A percentile compares a stretch with the other conserved stretches of the same genome.
These are phyloP conservation scores for Pseudogymnoascus sp. DNA, from an alignment of 2,329 filamentous ascomycete genomes.

Conservation along the genomic window DNA sequence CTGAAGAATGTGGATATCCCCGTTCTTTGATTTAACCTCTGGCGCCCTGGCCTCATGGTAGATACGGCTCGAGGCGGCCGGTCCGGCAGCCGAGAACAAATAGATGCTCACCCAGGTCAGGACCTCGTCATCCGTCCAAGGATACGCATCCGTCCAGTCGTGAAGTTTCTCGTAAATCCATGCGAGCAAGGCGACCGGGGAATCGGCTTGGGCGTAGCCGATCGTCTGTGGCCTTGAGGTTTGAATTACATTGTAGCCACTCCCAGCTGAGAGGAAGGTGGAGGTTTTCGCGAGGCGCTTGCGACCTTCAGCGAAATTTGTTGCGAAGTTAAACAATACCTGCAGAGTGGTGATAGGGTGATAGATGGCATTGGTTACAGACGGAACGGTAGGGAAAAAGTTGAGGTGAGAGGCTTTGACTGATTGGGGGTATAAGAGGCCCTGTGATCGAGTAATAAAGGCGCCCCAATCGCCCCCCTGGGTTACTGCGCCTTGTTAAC, in stretches of 20 bases:
- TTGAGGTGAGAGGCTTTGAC: slow-evolving; percentile 48
- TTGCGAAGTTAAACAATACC: slow-evolving; percentile 2
- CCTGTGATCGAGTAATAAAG: slow-evolving; percentile 55
- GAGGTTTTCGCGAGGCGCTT: background rate
- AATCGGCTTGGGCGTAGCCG: slow-evolving; percentile 61
- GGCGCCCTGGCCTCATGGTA: slow-evolving; percentile 54
- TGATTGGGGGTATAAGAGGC: slow-evolving; percentile 48
- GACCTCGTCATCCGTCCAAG: slow-evolving; percentile 69
- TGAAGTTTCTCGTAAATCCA: slow-evolving; percentile 80
- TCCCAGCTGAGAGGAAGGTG: slow-evolving; percentile 38
- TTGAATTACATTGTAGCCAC: slow-evolving; percentile 32
- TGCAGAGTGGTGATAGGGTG: slow-evolving; percentile 4
- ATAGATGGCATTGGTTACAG: slow-evolving; percentile 5
- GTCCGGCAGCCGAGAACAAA: slow-evolving; percentile 62
- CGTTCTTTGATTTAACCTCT: background rate
- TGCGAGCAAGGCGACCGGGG: slow-evolving; percentile 60
- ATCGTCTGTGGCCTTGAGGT: slow-evolving; percentile 64
- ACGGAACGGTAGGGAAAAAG: background rate
- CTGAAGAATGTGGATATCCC: slow-evolving; percentile 22
- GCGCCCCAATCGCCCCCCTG: slow-evolving; percentile 69
- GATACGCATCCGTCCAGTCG: slow-evolving; percentile 66
- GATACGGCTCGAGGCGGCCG: slow-evolving; percentile 58
- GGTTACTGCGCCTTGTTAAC: slow-evolving; percentile 28
- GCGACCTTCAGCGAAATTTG: background rate
- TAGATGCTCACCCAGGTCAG: slow-evolving; percentile 70